These are phyloP conservation scores for Rhizopogon sp. DNA, from an alignment of 768 basidiomycete species.

Conservation along the genomic window DNA sequence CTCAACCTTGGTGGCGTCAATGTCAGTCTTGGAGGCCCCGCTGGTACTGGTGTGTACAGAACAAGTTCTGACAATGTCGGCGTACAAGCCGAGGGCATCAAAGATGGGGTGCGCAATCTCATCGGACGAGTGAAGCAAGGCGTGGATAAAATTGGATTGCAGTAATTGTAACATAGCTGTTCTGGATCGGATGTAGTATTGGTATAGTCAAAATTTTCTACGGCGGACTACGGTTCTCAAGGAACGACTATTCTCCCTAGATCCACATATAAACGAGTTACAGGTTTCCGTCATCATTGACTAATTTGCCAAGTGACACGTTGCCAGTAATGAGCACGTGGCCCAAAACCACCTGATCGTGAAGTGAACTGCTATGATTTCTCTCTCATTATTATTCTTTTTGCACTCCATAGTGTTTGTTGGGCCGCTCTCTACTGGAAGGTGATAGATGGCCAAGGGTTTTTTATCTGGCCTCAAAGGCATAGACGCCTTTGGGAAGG, in stretches of 20 bases:
- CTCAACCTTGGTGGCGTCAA: slow-evolving; percentile 91
- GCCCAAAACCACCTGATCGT: not conserved
- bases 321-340: slow-evolving; percentile 19
- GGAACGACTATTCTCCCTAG: too few species aligned
- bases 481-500: slow-evolving; percentile 99
- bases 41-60: slow-evolving; percentile 80
- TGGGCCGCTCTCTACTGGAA: slow-evolving; percentile 13
- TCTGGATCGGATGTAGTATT: not conserved
- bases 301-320: slow-evolving; percentile 16
- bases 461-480: slow-evolving; percentile 77
- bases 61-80: slow-evolving; percentile 68
- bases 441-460: slow-evolving; percentile 65
- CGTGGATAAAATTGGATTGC: slow-evolving; percentile 55
- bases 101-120: slow-evolving; percentile 83
- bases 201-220: not conserved
- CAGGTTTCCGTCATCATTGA: not conserved
- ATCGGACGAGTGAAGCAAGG: slow-evolving; percentile 88
- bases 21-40: slow-evolving; percentile 86
- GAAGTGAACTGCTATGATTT: not conserved
- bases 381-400: slow-evolving; percentile 6
- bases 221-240: too few species aligned
- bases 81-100: slow-evolving; percentile 81
- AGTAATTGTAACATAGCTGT: slow-evolving; percentile 1
- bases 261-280: not conserved
- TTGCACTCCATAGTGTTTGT: slow-evolving; percentile 7